Percentiles rank a stretch among this genome's conserved stretches.
Evolutionary conservation across 23 red algal species (phyloP).

Genomic region (Gracilaria domingensis): DNA sequence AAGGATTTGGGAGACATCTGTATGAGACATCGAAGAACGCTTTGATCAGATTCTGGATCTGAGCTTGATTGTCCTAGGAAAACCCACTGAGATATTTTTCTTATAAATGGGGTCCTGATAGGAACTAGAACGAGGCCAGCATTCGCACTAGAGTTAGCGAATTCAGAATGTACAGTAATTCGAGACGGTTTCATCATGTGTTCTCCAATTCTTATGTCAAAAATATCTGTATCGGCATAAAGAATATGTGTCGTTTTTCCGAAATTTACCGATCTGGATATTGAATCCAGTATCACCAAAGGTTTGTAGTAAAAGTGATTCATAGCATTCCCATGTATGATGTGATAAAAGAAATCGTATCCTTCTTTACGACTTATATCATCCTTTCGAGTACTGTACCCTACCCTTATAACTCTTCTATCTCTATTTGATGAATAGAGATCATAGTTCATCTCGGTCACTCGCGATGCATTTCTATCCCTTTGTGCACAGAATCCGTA

Average conservation of each 20-base stretch:
- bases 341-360: not conserved
- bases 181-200: not conserved
- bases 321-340: not conserved
- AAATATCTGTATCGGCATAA: not conserved
- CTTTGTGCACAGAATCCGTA: no score
- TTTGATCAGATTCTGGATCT: not conserved
- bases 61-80: not conserved
- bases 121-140: not conserved
- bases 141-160: conserved; percentile 1
- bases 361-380: not conserved
- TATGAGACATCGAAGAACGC: not conserved
- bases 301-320: conserved; percentile 17
- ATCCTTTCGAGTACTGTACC: not conserved
- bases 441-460: not conserved
- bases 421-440: not conserved
- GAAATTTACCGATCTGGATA: not conserved
- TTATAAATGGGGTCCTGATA: not conserved
- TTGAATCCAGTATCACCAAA: not conserved
- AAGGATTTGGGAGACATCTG: not conserved
- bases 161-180: conserved; percentile 7
- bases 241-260: not conserved
- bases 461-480: not conserved
- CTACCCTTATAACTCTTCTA: not conserved
- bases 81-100: not conserved
- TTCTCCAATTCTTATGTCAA: not conserved